Base-by-base conservation (phyloP, 1,284 basidiomycete genomes). In the Boletellus sp. region DNA sequence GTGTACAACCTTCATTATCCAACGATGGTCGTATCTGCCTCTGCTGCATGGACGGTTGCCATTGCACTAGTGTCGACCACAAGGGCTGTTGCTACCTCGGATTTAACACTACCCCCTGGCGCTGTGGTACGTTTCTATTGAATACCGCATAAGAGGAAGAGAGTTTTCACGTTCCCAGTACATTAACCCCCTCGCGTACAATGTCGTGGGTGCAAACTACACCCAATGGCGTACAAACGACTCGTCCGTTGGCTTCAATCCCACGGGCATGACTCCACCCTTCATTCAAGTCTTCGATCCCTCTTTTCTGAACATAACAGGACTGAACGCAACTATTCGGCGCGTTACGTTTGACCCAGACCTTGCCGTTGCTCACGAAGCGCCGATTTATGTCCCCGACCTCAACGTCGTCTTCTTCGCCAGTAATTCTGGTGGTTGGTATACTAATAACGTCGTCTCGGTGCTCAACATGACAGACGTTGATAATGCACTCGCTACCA, bases 281-380 rank as follows among this genome's bases (percentile, higher is more conserved):
- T 81, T 85, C 62, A 86, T 90, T 71, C 86, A 89, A 63, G 71
- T 85, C 51, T 86, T 87, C 61, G 77, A 89, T 60, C 58, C 69
- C 5, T 72, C 68, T 6, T 91, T 91, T 66, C 68, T 83, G 52
- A 50, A 66, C 4, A 72, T 89, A 55, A 77, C 90, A 3, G 87
- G 88, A 1, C 59, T 67, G 8, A 69, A 72, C 36, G 79, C 88
- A 5, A 77, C 78, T 1, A 76, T 90, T 44, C 75, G 76, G 5
- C 66, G 78, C 52, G 76, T 91, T 21, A 80, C 82, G 0, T 76
- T 75, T 1, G 79, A 82, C 55, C 70, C 75, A 1, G 77, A 77
- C 16, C 86, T 80, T 61, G 80, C 83, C 0, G 80, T 87, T 56
- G 87, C 86, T 21, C 88, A 90, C 59, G 87, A 91, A 67, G 88